These are phyloP conservation scores for Boletus huronensis DNA, from an alignment of 768 basidiomycete genomes.

Conservation along the genomic window DNA sequence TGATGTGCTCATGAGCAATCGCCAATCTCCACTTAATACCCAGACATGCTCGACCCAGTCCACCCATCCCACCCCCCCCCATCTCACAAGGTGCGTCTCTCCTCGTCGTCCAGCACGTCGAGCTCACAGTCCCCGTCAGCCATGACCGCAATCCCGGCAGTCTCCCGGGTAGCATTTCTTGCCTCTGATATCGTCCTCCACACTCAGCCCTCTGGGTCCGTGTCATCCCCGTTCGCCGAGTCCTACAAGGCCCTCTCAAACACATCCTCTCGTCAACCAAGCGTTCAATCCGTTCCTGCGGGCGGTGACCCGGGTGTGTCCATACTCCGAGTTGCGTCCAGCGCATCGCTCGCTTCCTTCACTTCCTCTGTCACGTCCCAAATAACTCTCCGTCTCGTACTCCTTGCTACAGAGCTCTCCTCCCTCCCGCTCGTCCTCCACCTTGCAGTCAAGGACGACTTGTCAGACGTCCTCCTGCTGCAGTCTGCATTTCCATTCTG, in stretches of 20 bases:
- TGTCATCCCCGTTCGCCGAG: slow-evolving; percentile 37
- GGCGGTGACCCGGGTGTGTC: slow-evolving; percentile 64
- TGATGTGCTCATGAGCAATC: too few species aligned
- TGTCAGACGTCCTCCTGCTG: slow-evolving; percentile 73
- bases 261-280: slow-evolving; percentile 38
- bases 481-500: slow-evolving; percentile 80
- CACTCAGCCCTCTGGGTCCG: slow-evolving; percentile 43
- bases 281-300: slow-evolving; percentile 49
- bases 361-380: slow-evolving; percentile 52
- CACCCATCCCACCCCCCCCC: neutral
- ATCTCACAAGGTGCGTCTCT: slow-evolving; percentile 6
- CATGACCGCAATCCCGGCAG: slow-evolving; percentile 36
- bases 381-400: slow-evolving; percentile 55
- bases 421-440: slow-evolving; percentile 66
- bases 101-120: neutral
- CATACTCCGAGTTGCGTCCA: slow-evolving; percentile 45
- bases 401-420: slow-evolving; percentile 67
- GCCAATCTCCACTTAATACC: neutral
- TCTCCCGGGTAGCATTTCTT: slow-evolving; percentile 69
- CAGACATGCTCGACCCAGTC: neutral
- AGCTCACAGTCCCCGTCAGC: slow-evolving; percentile 3
- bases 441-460: slow-evolving; percentile 59
- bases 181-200: slow-evolving; percentile 66
- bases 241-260: slow-evolving; percentile 32
- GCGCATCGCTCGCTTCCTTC: slow-evolving; percentile 52